Conservation (phyloP, 2,329 filamentous ascomycete species). For the Penicillium nordicum region DNA sequence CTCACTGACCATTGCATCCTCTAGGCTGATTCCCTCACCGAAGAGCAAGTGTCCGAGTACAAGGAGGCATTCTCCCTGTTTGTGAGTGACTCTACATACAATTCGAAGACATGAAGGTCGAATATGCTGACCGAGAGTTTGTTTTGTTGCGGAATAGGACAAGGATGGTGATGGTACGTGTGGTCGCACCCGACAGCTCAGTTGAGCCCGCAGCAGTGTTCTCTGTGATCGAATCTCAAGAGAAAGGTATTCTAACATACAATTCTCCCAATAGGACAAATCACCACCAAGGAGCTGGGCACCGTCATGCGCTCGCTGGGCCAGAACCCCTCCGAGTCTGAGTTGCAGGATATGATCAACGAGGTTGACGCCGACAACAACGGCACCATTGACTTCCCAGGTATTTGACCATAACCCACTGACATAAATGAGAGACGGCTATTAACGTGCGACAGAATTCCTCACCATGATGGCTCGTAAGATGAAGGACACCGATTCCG, state of each 20-base stretch:
- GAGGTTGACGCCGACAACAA: slow-evolving; percentile 92
- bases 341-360: slow-evolving; percentile 92
- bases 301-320: slow-evolving; percentile 88
- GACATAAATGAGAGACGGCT: background rate
- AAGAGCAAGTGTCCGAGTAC: slow-evolving; percentile 99
- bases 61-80: slow-evolving; percentile 99
- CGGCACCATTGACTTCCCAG: slow-evolving; percentile 86
- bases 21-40: slow-evolving; percentile 95
- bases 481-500: slow-evolving; percentile 91
- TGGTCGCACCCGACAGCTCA: slow-evolving; percentile 5
- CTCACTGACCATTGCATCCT: slow-evolving; percentile 28
- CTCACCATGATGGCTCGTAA: slow-evolving; percentile 92
- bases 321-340: slow-evolving; percentile 85
- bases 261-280: slow-evolving; percentile 62
- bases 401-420: slow-evolving; percentile 48
- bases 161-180: slow-evolving; percentile 87
- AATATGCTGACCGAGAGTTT: slow-evolving; percentile 17
- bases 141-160: slow-evolving; percentile 55
- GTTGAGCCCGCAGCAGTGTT: background rate
- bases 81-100: slow-evolving; percentile 60
- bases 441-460: slow-evolving; percentile 60
- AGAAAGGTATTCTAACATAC: slow-evolving; percentile 8
- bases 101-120: background rate
- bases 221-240: background rate
- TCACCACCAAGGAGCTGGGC: slow-evolving; percentile 85